Base-by-base conservation (phyloP, 176 grass and related monocot genomes). In the Oryza meridionalis region DNA sequence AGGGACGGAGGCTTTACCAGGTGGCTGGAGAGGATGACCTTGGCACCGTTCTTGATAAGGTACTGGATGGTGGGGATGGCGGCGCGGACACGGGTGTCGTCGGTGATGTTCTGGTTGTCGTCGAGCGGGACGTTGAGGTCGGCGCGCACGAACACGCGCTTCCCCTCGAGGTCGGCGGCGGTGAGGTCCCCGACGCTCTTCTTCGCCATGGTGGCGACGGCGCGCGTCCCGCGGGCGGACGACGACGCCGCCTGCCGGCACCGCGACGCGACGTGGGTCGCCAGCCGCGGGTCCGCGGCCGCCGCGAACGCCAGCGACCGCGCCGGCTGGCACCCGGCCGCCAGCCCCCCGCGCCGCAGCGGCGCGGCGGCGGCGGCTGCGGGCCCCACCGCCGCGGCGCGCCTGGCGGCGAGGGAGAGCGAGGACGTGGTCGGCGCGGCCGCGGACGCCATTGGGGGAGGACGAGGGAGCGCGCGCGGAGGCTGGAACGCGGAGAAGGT, bases 71-170 rank as follows among this genome's bases (percentile, higher is more conserved):
- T 94, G 70, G 92, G 92, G 43, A 94, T 46, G 29, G 92, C 88
- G 46, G 92, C 92, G 65, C 92, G 83, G 88, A 94, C 70, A 59
- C 92, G 89, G 64, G 92, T 94, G 69, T 94, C 92, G 50, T 94
- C 88, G 65, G 92, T 94, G 79, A 94, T 90, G 79, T 86, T 94
- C 74, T 88, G 88, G 71, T 73, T 79, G 45, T 90, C 92, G 76
- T 94, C 92, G 65, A 94, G 88, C 27, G 92, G 92, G 44, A 94
- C 88, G 79, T 94, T 94, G 82, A 94, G 83, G 89, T 94, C 92
- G 26, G 83, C 88, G 46, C 92, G 78, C 69, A 94, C 86, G 88
- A 94, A 80, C 27, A 94, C 88, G 75, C 86, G 83, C 86, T 94
- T 94, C 70, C 92, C 88, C 70, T 90, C 89, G 79, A 94, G 92